Conservation (phyloP, 164 flowering plant genomes). For the Santalum album region DNA sequence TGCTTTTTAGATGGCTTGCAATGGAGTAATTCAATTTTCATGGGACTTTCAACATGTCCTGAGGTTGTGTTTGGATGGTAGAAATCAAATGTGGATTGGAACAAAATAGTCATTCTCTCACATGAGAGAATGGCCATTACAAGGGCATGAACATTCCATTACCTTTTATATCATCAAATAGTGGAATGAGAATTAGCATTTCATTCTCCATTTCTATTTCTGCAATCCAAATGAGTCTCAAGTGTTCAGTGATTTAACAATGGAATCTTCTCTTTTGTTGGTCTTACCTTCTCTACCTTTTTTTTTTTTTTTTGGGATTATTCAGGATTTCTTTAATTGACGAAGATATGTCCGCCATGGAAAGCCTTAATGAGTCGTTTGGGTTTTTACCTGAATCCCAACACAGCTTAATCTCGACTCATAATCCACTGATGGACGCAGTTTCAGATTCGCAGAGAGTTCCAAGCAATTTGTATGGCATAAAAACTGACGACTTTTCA, state of each 20-base stretch:
- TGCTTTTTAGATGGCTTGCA: not conserved
- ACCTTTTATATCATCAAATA: no score
- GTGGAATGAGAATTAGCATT: no score
- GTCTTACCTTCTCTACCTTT: not conserved
- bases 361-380: constrained; percentile 8
- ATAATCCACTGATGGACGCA: constrained; percentile 12
- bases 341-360: constrained; percentile 15
- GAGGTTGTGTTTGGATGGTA: no score
- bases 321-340: constrained; percentile 43
- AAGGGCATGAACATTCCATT: no score
- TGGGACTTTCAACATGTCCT: not conserved
- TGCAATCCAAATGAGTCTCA: no score
- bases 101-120: no score
- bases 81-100: no score
- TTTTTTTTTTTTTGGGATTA: no score
- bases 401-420: constrained; percentile 2
- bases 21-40: not conserved
- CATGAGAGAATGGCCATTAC: no score
- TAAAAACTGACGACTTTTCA: constrained; percentile 21
- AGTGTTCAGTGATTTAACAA: not conserved
- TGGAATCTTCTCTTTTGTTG: not conserved
- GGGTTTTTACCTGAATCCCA: constrained; percentile 11
- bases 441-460: constrained; percentile 10
- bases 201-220: no score
- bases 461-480: constrained; percentile 6